Percentiles rank a stretch among this genome's conserved stretches.
These are phyloP conservation scores for Athelia sp. DNA, from an alignment of 1,284 basidiomycete genomes.

Conservation along the genomic window DNA sequence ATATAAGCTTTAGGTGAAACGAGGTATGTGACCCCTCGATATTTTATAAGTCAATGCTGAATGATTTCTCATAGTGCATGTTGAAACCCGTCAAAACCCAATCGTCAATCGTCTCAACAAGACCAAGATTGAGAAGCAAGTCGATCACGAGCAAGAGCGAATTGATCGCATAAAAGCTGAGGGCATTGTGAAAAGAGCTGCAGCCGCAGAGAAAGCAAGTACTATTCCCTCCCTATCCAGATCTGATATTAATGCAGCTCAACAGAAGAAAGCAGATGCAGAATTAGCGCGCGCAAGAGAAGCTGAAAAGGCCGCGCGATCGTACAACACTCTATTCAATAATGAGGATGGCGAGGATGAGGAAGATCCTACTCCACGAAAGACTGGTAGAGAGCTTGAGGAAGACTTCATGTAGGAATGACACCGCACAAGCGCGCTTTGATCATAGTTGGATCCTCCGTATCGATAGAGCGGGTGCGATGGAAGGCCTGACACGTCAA, in stretches of 20 bases:
- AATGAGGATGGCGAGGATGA: conserved; percentile 42
- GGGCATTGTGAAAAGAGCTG: conserved; percentile 59
- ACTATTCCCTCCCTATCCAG: background rate
- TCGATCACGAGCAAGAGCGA: conserved; percentile 91
- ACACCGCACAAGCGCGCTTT: too few relatives aligned
- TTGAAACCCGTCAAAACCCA: conserved; percentile 79
- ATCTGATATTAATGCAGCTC: background rate
- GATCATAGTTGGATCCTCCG: too few relatives aligned
- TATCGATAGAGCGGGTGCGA: too few relatives aligned
- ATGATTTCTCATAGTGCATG: conserved; percentile 49
- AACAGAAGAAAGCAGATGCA: conserved; percentile 66
- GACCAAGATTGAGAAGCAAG: conserved; percentile 80
- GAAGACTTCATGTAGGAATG: conserved; percentile 65
- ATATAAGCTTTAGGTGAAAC: conserved; percentile 60
- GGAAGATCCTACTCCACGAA: conserved; percentile 29
- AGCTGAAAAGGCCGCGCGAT: conserved; percentile 73
- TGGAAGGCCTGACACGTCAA: too few relatives aligned
- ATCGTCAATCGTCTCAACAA: conserved; percentile 97
- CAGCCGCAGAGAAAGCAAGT: conserved; percentile 56
- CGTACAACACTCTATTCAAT: conserved; percentile 68
- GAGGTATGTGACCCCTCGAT: conserved; percentile 40
- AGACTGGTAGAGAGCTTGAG: conserved; percentile 60
- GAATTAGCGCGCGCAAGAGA: conserved; percentile 64
- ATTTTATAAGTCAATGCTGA: conserved; percentile 8
- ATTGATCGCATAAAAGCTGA: conserved; percentile 81